Evolutionary conservation across 345 rosid genomes (phyloP), one percentile per base, ranked within the genome.

Genomic region (Sisymbrium irio): DNA sequence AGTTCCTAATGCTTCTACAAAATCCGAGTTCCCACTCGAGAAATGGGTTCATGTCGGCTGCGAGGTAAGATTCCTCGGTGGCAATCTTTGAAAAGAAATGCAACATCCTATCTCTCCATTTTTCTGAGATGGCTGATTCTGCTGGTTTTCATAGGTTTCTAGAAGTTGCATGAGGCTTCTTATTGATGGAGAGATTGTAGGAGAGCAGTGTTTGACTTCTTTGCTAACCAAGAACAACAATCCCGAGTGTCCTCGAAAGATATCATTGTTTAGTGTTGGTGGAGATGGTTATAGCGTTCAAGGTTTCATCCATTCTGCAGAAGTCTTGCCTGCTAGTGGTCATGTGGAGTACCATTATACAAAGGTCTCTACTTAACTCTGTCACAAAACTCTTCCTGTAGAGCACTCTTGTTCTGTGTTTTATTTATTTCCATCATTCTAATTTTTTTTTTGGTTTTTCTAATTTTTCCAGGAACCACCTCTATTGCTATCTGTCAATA

Each of bases 21-120:
- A 60, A 51, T 44, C 47, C 33, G 84, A 78, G 71, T 74, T 83
- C 69, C 86, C 88, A 49, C 69, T 80, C 33, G 80, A 71, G 62
- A 82, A 82, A 60, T 88, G 94, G 94, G 67, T 84, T 47, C 94
- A 88, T 77, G 84, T 90, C 51, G 92, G 84, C 37, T 90, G 87
- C 14, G 76, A 84, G 92, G 94, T 86, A 79, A 71, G 78, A 3
- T 59, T 33, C 65, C 6, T 33, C 2, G 1, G n/a, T 12, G 45
- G 3, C 37, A 7, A 14, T 40, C 15, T 54, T 55, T 12, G 7
- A 1, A 15, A 20, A 45, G 33, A 22, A 30, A 20, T 30, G 36
- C 39, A 30, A 18, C 9, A 9, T 63, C 40, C 46, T 64, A 0
- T 49, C 0, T 37, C 4, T 50, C 14, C 9, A 6, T 42, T 40